These are phyloP conservation scores for Chenopodium formosanum DNA, from an alignment of 148 eudicot genomes.

Conservation along the genomic window DNA sequence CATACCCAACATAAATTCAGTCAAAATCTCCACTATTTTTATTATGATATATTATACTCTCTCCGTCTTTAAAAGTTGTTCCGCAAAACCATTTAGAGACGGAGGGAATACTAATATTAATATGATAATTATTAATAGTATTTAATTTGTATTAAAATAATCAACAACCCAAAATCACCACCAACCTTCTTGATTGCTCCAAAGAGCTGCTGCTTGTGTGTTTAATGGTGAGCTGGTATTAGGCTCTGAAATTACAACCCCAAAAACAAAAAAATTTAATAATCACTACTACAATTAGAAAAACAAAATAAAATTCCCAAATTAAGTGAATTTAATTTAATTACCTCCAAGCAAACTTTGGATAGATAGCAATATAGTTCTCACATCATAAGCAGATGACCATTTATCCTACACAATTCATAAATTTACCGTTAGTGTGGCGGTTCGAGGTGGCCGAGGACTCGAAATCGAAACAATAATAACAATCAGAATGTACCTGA, in stretches of 20 bases:
- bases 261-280: not conserved
- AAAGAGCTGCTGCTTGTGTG: slow-evolving; percentile 88
- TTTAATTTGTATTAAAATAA: not conserved
- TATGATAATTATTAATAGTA: not conserved
- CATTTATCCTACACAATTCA: slow-evolving; percentile 65
- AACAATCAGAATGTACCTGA: slow-evolving; percentile 45
- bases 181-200: slow-evolving; percentile 85
- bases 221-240: slow-evolving; percentile 92
- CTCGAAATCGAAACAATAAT: too few relatives aligned
- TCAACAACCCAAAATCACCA: not conserved
- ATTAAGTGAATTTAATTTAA: not conserved
- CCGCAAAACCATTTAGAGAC: too few relatives aligned
- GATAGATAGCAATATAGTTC: slow-evolving; percentile 78
- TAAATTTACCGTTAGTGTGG: not conserved
- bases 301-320: not conserved
- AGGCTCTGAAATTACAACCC: slow-evolving; percentile 30
- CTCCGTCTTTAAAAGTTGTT: too few relatives aligned
- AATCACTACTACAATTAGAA: not conserved
- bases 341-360: slow-evolving; percentile 97
- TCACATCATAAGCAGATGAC: slow-evolving; percentile 98
- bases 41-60: too few relatives aligned
- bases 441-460: not conserved
- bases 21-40: not conserved
- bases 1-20: not conserved
- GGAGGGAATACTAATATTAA: not conserved